Percentiles rank a stretch among this genome's conserved stretches.
phyloP scores from a whole-genome alignment of 345 rosid species.

The Trapa incisa region DNA sequence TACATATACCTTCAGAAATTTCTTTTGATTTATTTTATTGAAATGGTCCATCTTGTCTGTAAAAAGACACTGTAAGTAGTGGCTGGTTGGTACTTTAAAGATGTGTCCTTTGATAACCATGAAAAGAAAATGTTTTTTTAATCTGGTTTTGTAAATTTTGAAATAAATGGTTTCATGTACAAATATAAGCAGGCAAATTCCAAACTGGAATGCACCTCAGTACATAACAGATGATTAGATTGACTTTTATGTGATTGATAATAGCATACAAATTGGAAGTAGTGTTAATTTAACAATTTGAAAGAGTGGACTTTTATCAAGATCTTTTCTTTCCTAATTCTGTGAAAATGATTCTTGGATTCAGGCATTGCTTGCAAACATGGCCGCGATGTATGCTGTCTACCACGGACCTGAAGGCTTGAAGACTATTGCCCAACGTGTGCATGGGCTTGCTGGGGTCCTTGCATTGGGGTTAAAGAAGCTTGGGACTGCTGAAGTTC shows the following conservation, averaged over 20 bases:
- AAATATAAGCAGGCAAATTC: neutral
- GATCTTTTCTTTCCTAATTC: neutral
- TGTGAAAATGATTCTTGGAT: slow-evolving; percentile 14
- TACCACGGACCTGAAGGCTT: slow-evolving; percentile 96
- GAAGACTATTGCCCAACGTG: slow-evolving; percentile 69
- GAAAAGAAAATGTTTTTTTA: neutral
- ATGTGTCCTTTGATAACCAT: neutral
- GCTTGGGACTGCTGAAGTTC: slow-evolving; percentile 77
- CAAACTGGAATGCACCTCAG: neutral
- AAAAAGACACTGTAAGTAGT: neutral
- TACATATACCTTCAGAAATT: neutral
- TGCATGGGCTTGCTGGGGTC: slow-evolving; percentile 90
- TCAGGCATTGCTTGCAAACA: slow-evolving; percentile 94
- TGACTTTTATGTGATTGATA: neutral
- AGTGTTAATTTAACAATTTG: slow-evolving; percentile 1
- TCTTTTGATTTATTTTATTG: neutral
- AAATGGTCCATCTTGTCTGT: neutral
- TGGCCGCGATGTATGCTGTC: slow-evolving; percentile 97
- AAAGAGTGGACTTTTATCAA: neutral
- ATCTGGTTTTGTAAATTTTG: neutral
- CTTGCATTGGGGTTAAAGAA: slow-evolving; percentile 78
- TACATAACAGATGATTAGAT: neutral
- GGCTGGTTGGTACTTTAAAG: neutral
- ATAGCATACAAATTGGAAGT: neutral
- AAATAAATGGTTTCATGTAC: neutral